A percentile compares a stretch with the other conserved stretches of the same genome.
Evolutionary conservation across 345 rosid genomes (phyloP).

Genomic region (Eucalyptus grandis): DNA sequence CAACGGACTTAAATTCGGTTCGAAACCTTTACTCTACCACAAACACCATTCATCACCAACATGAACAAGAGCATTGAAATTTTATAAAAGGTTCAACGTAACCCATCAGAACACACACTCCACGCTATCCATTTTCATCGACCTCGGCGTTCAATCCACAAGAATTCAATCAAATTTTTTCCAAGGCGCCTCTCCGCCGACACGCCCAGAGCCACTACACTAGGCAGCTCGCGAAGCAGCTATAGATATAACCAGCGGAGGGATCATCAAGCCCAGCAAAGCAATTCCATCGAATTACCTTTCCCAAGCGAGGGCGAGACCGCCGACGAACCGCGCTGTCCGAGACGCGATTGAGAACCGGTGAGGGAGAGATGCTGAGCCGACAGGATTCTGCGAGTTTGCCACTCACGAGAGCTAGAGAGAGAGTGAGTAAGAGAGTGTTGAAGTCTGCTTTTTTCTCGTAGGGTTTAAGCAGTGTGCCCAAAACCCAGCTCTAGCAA

Average conservation of each 20-base stretch:
- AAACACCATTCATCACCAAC: neutral
- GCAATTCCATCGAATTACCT: neutral
- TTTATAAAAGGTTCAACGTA: neutral
- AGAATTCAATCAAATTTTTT: neutral
- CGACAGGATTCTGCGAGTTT: neutral
- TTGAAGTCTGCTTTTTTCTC: neutral
- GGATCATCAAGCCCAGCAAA: neutral
- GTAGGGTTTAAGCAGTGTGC: neutral
- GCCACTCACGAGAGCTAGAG: neutral
- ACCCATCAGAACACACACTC: neutral
- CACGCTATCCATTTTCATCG: neutral
- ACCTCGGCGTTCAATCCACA: neutral
- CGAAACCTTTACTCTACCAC: neutral
- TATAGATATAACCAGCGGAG: neutral
- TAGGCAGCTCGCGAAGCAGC: fast-evolving
- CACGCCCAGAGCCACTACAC: neutral
- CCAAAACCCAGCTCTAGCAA: no score
- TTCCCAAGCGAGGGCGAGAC: neutral
- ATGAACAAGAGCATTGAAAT: neutral
- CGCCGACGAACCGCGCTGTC: neutral
- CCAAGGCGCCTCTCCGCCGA: neutral
- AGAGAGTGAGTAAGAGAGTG: neutral
- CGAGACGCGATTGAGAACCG: neutral
- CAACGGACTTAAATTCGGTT: neutral
- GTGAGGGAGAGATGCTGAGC: neutral